Evolutionary conservation across 352 stramenopile species (phyloP).

Genomic region (Pythium aristosporum): DNA sequence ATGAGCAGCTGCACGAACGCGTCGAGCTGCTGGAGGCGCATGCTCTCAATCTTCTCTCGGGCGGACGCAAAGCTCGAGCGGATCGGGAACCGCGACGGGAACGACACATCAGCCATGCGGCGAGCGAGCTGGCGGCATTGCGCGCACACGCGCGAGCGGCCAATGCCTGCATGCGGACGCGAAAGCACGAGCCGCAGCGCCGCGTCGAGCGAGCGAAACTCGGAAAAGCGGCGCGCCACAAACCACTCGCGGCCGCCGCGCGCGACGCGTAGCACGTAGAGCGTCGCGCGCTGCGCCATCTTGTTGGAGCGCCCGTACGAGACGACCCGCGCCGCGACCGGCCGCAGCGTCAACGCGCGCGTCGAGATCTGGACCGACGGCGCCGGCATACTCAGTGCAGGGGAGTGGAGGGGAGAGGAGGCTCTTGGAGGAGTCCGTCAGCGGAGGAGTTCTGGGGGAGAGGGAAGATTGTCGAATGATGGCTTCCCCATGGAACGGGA

Average conservation of each 20-base stretch:
- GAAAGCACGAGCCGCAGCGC: slow-evolving; percentile 36
- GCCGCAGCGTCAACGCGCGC: slow-evolving; percentile 44
- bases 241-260: slow-evolving; percentile 62
- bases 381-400: not conserved
- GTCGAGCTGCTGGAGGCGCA: slow-evolving; percentile 61
- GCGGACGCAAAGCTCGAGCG: slow-evolving; percentile 44
- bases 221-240: slow-evolving; percentile 72
- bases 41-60: slow-evolving; percentile 54
- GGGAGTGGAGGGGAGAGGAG: no score
- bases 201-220: slow-evolving; percentile 62
- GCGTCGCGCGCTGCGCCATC: slow-evolving; percentile 48
- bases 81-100: slow-evolving; percentile 56
- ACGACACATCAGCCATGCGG: slow-evolving; percentile 43
- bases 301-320: slow-evolving; percentile 69
- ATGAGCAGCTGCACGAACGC: slow-evolving; percentile 65
- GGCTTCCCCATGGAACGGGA: not conserved
- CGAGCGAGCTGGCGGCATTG: slow-evolving; percentile 51
- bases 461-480: slow-evolving; percentile 6
- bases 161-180: slow-evolving; percentile 1
- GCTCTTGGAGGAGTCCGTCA: not conserved
- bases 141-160: slow-evolving; percentile 22
- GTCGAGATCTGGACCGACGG: slow-evolving; percentile 20
- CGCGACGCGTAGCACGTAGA: slow-evolving; percentile 71
- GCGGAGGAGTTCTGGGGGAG: not conserved
- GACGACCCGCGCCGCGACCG: slow-evolving; percentile 59